phyloP scores from a whole-genome alignment of 78 protist genomes.

The Dictyostelium citrinum region DNA sequence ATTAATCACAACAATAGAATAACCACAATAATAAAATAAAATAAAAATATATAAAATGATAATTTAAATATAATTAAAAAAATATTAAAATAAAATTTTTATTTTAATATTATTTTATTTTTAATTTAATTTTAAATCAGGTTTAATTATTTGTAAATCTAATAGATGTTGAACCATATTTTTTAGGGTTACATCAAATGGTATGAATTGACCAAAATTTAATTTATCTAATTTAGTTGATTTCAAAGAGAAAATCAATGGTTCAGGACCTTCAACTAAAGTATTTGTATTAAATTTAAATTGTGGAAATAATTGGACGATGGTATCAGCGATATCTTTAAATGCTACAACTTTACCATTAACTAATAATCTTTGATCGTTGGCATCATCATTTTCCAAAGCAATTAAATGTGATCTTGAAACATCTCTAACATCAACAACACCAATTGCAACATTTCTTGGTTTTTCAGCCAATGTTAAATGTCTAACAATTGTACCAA shows the following conservation, averaged over 20 bases:
- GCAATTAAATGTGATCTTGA: neutral
- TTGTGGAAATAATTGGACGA: neutral
- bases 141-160: neutral
- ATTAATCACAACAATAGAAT: neutral
- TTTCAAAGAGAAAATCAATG: neutral
- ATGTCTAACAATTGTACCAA: neutral
- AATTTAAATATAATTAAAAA: too few species aligned
- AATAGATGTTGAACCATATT: neutral
- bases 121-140: neutral
- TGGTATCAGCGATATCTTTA: neutral
- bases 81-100: too few species aligned
- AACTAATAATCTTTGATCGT: neutral
- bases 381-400: neutral
- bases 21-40: neutral
- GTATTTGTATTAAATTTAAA: neutral
- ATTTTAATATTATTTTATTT: neutral
- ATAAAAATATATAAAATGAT: too few species aligned
- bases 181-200: neutral
- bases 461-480: neutral
- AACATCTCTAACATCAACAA: conserved; percentile 18
- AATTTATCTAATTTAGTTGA: neutral
- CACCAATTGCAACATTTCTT: neutral
- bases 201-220: neutral
- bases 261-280: neutral
- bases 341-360: neutral